These are phyloP conservation scores for Ganoderma boninense DNA, from an alignment of 1,284 basidiomycete genomes.

Conservation along the genomic window DNA sequence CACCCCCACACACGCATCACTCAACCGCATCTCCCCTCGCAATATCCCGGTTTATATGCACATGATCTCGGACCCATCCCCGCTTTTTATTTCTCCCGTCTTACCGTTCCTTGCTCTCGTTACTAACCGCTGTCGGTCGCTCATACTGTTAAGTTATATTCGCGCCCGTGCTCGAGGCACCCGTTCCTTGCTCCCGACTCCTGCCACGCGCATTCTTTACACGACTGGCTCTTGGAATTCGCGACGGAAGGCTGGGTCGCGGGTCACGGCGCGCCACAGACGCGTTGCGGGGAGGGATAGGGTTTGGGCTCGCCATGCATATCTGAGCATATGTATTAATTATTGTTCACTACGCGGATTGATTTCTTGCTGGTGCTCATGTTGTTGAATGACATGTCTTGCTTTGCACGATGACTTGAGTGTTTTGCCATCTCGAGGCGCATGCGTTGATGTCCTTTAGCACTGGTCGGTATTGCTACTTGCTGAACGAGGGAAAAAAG, in stretches of 20 bases:
- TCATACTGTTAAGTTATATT: slow-evolving; percentile 11
- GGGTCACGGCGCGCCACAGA: slow-evolving; percentile 24
- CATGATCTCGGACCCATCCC: slow-evolving; percentile 11
- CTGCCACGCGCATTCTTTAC: background rate
- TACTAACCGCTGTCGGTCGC: background rate
- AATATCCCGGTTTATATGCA: background rate
- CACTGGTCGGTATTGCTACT: too few relatives aligned
- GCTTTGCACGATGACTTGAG: background rate
- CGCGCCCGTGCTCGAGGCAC: slow-evolving; percentile 32
- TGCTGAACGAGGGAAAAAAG: background rate
- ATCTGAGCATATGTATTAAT: slow-evolving; percentile 22
- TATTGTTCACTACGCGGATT: slow-evolving; percentile 24
- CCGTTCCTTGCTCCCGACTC: slow-evolving; percentile 21
- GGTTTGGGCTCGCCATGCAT: slow-evolving; percentile 15
- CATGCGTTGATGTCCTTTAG: too few relatives aligned
- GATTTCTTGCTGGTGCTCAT: slow-evolving; percentile 17
- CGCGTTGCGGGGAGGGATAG: slow-evolving; percentile 27
- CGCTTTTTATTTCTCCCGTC: slow-evolving; percentile 11
- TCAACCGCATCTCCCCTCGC: slow-evolving; percentile 7
- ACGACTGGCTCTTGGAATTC: slow-evolving; percentile 15
- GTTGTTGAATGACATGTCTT: slow-evolving; percentile 1
- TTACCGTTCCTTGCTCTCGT: background rate
- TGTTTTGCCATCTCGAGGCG: too few relatives aligned
- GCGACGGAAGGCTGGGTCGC: slow-evolving; percentile 19
- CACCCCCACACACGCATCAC: slow-evolving; percentile 14